Evolutionary conservation across 73 alveolate genomes (phyloP).

Genomic region (Durusdinium trenchii): DNA sequence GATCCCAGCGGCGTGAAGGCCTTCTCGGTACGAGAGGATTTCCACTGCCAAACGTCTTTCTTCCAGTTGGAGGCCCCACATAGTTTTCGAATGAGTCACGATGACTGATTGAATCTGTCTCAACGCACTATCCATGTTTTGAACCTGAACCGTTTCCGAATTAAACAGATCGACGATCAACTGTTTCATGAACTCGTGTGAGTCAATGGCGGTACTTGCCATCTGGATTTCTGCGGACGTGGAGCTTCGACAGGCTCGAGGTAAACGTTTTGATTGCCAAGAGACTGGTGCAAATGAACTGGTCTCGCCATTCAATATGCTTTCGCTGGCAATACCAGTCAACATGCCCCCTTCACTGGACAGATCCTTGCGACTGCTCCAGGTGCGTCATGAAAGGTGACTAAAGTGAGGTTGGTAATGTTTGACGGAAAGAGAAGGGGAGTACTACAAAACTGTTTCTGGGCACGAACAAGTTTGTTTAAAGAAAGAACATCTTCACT

Average conservation of each 20-base stretch:
- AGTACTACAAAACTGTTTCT: not conserved
- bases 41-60: not conserved
- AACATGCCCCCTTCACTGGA: not conserved
- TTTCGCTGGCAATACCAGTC: not conserved
- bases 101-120: not conserved
- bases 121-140: not conserved
- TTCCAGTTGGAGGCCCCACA: constrained; percentile 20
- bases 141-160: not conserved
- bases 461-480: not conserved
- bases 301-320: not conserved
- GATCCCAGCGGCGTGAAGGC: not conserved
- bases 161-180: not conserved
- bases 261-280: not conserved
- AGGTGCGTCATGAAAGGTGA: not conserved
- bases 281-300: not conserved
- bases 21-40: not conserved
- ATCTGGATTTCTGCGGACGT: constrained; percentile 11
- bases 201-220: not conserved
- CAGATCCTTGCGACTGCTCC: not conserved
- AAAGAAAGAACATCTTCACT: not conserved
- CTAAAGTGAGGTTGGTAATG: not conserved
- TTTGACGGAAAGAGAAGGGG: not conserved
- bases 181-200: constrained; percentile 21
- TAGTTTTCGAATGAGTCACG: not conserved
- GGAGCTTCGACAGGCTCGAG: not conserved